Evolutionary conservation across 2,329 filamentous ascomycete species (phyloP).

Genomic region (Gliomastix tumulicola): DNA sequence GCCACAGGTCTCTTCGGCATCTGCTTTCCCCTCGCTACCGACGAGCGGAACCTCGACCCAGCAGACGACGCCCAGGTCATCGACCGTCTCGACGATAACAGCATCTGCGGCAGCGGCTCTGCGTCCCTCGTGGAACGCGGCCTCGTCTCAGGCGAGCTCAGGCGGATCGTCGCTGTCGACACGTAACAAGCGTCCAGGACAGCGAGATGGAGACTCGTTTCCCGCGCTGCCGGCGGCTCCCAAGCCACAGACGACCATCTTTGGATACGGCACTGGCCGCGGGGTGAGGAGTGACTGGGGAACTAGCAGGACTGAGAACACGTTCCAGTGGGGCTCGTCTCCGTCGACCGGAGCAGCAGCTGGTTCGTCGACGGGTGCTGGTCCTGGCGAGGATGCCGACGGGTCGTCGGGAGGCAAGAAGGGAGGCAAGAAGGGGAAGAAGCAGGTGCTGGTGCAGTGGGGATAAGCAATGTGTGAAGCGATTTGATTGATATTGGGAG

Average conservation of each 20-base stretch:
- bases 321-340: conserved; percentile 44
- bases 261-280: conserved; percentile 49
- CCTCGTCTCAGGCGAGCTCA: conserved; percentile 2
- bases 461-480: conserved; percentile 26
- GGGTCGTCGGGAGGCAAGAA: conserved; percentile 36
- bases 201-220: conserved; percentile 56
- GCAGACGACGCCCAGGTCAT: conserved; percentile 1
- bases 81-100: too few relatives aligned
- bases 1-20: conserved; percentile 16
- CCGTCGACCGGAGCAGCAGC: conserved; percentile 10
- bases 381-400: conserved; percentile 16
- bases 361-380: conserved; percentile 11
- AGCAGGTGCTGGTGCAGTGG: conserved; percentile 55
- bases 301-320: conserved; percentile 23
- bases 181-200: conserved; percentile 6
- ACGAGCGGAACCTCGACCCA: conserved; percentile 8
- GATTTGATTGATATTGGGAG: too few relatives aligned
- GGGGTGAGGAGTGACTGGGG: conserved; percentile 48
- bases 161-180: neutral
- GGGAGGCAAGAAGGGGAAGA: conserved; percentile 53
- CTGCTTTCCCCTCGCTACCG: conserved; percentile 32
- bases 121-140: conserved; percentile 16
- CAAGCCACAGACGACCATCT: conserved; percentile 58
- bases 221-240: conserved; percentile 75
- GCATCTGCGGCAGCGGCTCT: too few relatives aligned